Conservation (phyloP, 805 yeast genomes). For the Candida qinlingensis region DNA sequence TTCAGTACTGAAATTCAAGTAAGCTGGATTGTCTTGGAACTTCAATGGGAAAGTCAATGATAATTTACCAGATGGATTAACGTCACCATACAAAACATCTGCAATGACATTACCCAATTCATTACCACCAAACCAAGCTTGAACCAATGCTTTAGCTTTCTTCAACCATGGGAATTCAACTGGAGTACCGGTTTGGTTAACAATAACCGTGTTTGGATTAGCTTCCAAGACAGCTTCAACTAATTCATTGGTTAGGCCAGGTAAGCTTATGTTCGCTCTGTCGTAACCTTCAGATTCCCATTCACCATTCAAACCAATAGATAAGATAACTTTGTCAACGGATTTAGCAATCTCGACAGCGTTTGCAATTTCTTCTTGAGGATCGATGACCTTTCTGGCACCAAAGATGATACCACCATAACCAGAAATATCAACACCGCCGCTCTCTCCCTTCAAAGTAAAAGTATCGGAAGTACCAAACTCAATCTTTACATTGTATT, state of each 20-base stretch:
- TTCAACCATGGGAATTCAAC: conserved; percentile 51
- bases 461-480: conserved; percentile 45
- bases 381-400: conserved; percentile 24
- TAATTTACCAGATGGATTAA: conserved; percentile 56
- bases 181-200: conserved; percentile 58
- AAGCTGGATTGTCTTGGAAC: conserved; percentile 52
- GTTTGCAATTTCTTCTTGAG: conserved; percentile 28
- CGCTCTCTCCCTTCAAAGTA: conserved; percentile 4
- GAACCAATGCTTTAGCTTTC: conserved; percentile 39
- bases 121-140: conserved; percentile 55
- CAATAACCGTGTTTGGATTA: conserved; percentile 46
- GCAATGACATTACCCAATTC: conserved; percentile 57
- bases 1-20: conserved; percentile 43
- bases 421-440: conserved; percentile 25
- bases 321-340: conserved; percentile 52
- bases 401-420: conserved; percentile 35
- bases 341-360: conserved; percentile 46
- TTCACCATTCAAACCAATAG: conserved; percentile 49
- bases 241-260: conserved; percentile 41
- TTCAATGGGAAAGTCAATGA: conserved; percentile 50
- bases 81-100: conserved; percentile 49
- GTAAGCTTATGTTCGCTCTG: conserved; percentile 44
- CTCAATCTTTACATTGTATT: conserved; percentile 41
- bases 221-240: conserved; percentile 45
- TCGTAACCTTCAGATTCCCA: conserved; percentile 62